Base-by-base conservation (phyloP, 2,329 filamentous ascomycete genomes). In the Fusarium veterinarium region DNA sequence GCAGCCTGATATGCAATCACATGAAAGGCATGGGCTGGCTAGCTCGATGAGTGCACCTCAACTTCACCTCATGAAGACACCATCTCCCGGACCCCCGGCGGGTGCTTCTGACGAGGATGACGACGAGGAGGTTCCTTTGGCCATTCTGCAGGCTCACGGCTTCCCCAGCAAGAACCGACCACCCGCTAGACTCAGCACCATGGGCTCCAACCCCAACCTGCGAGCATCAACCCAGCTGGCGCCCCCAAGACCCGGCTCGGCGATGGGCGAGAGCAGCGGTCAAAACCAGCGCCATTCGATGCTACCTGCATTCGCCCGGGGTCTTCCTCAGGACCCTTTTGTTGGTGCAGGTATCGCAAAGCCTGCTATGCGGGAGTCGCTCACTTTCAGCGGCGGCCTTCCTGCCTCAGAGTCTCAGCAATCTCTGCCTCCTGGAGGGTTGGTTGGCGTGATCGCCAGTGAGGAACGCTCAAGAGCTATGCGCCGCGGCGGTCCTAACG, bases 91-190 rank as follows among this genome's bases (percentile, higher is more conserved):
- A 30, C 82, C 71, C 58, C 80, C 81, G 5, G 84, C 85, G 0
- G 87, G 88, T n/a, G 83, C 79, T 8, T 91, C 91, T 2, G 92
- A 94, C 41, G 93, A 95, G 64, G 95, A 97, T 75, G 95, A 97
- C 55, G 95, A 97, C 75, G 95, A 97, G 64, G 95, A 97, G 76
- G 89, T 97, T 17, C 95, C 95, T 0, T 84, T 97, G 44, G 95
- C 91, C 17, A 96, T 97, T 74, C 85, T 97, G 25, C 93, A 94
- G 60, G 95, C 95, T 4, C 94, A 97, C 79, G 95, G 95, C 5
- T 97, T 97, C 77, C 95, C 95, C 1, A 91, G 87, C 81, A 94
- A 91, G 82, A 92, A 90, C 75, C 89, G 93, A 23, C 92, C 94
- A 19, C 94, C 94, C 2, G 91, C 88, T 31, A 89, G 90, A 48